These are phyloP conservation scores for Calonectria hongkongensis DNA, from an alignment of 2,329 filamentous ascomycete genomes.

Conservation along the genomic window DNA sequence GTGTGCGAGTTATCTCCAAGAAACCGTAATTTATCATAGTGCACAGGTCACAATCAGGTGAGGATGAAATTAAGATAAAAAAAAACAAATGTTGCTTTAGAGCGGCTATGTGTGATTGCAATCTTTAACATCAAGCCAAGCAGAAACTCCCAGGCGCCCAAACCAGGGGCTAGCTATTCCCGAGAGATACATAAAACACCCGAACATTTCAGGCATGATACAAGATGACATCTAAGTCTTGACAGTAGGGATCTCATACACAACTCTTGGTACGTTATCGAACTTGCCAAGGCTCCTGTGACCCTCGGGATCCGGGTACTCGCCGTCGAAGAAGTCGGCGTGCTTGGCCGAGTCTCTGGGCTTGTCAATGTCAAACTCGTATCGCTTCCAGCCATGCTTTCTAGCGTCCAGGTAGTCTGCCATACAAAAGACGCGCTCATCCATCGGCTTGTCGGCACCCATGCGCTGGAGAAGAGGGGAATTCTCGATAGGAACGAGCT, in stretches of 20 bases:
- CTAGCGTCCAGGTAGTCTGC: slow-evolving; percentile 55
- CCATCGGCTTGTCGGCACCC: slow-evolving; percentile 54
- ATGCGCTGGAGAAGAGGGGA: slow-evolving; percentile 58
- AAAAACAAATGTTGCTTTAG: background rate
- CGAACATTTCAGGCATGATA: background rate
- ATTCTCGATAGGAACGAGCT: slow-evolving; percentile 60
- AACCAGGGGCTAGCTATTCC: slow-evolving; percentile 12
- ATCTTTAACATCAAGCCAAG: slow-evolving; percentile 6
- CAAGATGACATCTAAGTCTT: slow-evolving; percentile 16
- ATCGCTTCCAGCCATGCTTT: slow-evolving; percentile 57
- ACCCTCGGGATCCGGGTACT: slow-evolving; percentile 37
- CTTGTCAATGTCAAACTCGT: slow-evolving; percentile 55
- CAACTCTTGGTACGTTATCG: slow-evolving; percentile 35
- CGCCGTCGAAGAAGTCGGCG: slow-evolving; percentile 41
- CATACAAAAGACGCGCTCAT: slow-evolving; percentile 55
- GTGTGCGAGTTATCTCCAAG: background rate
- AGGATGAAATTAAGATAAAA: too few relatives aligned
- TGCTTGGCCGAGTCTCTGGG: slow-evolving; percentile 38
- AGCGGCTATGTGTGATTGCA: slow-evolving; percentile 12
- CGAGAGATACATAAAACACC: background rate
- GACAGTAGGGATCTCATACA: slow-evolving; percentile 36
- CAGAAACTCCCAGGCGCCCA: background rate
- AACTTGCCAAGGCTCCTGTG: slow-evolving; percentile 41
- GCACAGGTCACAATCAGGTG: background rate
- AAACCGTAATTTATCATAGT: background rate